Evolutionary conservation across 2,329 filamentous ascomycete genomes (phyloP), one percentile per base, ranked within the genome.

Genomic region (Phyllosticta citriasiana): DNA sequence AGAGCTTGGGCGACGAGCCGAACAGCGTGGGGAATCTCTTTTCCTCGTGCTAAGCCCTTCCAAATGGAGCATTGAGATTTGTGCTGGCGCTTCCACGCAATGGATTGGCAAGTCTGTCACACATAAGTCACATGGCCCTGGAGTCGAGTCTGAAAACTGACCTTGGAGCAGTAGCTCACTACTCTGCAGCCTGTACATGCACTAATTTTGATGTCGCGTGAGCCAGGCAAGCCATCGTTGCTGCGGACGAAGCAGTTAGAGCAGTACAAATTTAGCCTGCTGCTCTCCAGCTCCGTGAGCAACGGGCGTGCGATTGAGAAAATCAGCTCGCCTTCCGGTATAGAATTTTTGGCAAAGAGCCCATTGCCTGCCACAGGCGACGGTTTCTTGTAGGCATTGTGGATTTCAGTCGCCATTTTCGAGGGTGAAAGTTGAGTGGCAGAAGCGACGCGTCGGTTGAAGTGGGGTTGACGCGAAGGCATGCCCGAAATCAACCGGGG

Each of bases 131-230:
- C 6, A 12, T n/a, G n/a, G 5, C 30, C 8, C 4, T 6, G 16
- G 54, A 24, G 5, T 6, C 19, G 2, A 22, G 19, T 22, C 19
- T 4, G 35, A 22, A n/a, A 56, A 70, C 76, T 56, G 69, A 84
- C 83, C 76, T 79, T 83, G 65, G 79, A 78, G 69, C 84, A 87
- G 68, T 86, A 87, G 64, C 76, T 80, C 2, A 84, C 79, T 33
- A 79, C 73, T 61, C 78, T 79, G 67, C 84, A 87, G 7, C 81
- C 81, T 2, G 79, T 78, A 67, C 84, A 87, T 25, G 75, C 76
- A 61, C 79, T 80, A n/a, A 85, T 72, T 2, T 63, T 55, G 51
- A 51, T 55, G n/a, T 40, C 25, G 26, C 64, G 69, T 19, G 62
- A 62, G 19, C 61, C 58, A 16, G 69, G 70, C 9, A 69, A 67